Percentiles rank a stretch among this genome's conserved stretches.
phyloP scores from a whole-genome alignment of 257 asterid genomes.

The Solanum pimpinellifolium region DNA sequence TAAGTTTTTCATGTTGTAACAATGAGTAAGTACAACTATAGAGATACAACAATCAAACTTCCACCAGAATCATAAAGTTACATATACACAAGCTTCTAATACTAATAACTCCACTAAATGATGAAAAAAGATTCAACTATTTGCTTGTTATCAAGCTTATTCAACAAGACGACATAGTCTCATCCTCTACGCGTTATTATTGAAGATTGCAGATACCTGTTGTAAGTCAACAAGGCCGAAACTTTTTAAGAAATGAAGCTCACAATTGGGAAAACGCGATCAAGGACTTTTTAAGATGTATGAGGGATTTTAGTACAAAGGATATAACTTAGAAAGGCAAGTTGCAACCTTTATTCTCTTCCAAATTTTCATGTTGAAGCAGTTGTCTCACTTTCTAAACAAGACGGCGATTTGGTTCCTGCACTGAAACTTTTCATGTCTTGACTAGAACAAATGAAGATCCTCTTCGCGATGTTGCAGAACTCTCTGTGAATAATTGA shows the following conservation, averaged over 20 bases:
- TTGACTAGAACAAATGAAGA: conserved; percentile 63
- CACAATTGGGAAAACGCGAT: not conserved
- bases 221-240: not conserved
- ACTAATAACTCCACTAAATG: not conserved
- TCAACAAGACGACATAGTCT: not conserved
- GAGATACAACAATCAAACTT: not conserved
- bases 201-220: not conserved
- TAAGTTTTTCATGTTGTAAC: not conserved
- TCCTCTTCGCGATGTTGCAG: conserved; percentile 59
- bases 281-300: not conserved
- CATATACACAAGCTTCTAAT: not conserved
- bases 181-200: not conserved
- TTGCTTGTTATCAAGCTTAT: not conserved
- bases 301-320: not conserved
- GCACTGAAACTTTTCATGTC: conserved; percentile 68
- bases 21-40: not conserved
- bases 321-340: not conserved
- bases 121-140: not conserved
- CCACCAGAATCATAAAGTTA: not conserved
- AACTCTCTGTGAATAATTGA: conserved; percentile 49
- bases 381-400: conserved; percentile 28
- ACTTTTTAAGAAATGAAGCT: not conserved
- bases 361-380: not conserved
- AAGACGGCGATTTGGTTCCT: conserved; percentile 30
- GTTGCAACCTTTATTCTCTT: not conserved